Percentiles rank a stretch among this genome's conserved stretches.
Evolutionary conservation across 1,284 basidiomycete species (phyloP).

Genomic region (Sphaerobolus stellatus): DNA sequence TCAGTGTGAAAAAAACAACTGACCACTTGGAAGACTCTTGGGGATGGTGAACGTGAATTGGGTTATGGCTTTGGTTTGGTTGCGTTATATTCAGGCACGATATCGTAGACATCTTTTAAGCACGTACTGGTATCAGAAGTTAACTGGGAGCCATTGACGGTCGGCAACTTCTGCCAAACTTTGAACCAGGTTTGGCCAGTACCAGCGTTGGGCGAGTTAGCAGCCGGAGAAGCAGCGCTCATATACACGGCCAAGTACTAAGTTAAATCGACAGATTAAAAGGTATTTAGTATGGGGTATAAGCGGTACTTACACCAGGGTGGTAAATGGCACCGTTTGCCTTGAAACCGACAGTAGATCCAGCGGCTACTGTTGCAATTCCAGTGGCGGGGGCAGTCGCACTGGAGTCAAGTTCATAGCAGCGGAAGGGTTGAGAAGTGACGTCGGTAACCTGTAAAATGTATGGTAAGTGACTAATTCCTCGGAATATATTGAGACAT

Average conservation of each 20-base stretch:
- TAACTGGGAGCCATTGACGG: conserved; percentile 33
- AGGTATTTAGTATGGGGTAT: not conserved
- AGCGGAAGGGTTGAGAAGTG: conserved; percentile 42
- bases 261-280: not conserved
- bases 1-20: not conserved
- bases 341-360: conserved; percentile 37
- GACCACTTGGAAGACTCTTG: conserved; percentile 25
- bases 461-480: too few species aligned
- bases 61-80: conserved; percentile 26
- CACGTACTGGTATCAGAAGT: conserved; percentile 37
- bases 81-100: not conserved
- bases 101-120: conserved; percentile 25
- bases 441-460: conserved; percentile 49
- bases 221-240: conserved; percentile 41
- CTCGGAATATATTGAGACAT: too few species aligned
- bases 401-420: conserved; percentile 42
- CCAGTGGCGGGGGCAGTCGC: conserved; percentile 35
- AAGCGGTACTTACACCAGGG: conserved; percentile 34
- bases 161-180: conserved; percentile 43
- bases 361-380: conserved; percentile 43
- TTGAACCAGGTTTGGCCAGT: conserved; percentile 50
- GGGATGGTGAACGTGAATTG: conserved; percentile 43
- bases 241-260: conserved; percentile 45
- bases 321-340: conserved; percentile 34
- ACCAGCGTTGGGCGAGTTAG: conserved; percentile 41